Evolutionary conservation across 768 basidiomycete genomes (phyloP).

Genomic region (Exidia glandulosa): DNA sequence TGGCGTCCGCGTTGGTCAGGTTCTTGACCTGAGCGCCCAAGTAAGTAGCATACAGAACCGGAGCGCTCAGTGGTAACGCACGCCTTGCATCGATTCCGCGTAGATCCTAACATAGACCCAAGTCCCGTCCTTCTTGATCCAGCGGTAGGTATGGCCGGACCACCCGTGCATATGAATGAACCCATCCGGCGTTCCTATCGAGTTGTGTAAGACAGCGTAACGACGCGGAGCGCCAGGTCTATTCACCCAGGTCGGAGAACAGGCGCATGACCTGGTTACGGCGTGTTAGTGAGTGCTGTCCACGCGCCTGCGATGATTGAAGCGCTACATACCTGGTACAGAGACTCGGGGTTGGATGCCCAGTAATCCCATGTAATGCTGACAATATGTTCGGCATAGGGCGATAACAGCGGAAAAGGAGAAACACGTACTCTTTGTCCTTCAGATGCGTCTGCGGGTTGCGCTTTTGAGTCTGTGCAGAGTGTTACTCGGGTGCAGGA

Average conservation of each 20-base stretch:
- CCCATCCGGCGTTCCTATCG: neutral
- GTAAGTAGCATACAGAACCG: conserved; percentile 7
- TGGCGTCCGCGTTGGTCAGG: conserved; percentile 26
- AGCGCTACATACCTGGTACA: conserved; percentile 12
- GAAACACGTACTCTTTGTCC: conserved; percentile 12
- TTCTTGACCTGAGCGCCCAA: conserved; percentile 30
- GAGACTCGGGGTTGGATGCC: conserved; percentile 36
- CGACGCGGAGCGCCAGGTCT: conserved; percentile 32
- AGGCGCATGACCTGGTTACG: conserved; percentile 30
- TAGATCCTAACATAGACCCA: conserved; percentile 44
- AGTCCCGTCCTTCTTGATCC: conserved; percentile 36
- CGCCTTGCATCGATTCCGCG: conserved; percentile 18
- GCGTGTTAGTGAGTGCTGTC: no score
- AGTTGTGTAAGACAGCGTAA: conserved; percentile 11
- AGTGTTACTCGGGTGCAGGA: neutral
- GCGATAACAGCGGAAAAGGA: neutral
- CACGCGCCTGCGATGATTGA: no score
- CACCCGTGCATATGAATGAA: conserved; percentile 37
- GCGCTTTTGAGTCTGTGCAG: conserved; percentile 31
- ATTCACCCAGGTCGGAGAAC: conserved; percentile 44
- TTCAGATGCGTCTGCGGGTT: conserved; percentile 41
- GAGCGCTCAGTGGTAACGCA: neutral
- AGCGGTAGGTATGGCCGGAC: conserved; percentile 38
- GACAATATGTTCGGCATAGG: neutral
- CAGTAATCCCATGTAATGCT: conserved; percentile 38